Evolutionary conservation across 345 rosid species (phyloP).

Genomic region (Atalantia buxifolia): DNA sequence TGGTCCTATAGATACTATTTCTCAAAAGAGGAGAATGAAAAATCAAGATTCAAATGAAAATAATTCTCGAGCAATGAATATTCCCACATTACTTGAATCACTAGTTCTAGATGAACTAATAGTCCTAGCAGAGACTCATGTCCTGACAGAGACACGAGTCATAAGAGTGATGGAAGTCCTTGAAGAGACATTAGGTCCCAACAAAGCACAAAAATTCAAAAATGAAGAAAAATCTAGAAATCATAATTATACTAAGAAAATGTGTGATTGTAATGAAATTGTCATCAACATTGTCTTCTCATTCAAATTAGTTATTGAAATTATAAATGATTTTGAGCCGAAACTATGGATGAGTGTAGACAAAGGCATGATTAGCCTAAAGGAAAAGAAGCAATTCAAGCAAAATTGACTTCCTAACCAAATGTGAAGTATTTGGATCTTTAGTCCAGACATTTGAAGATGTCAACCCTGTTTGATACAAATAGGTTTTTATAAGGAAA

Average conservation of each 20-base stretch:
- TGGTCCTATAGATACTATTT: too few species aligned
- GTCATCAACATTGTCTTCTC: background rate
- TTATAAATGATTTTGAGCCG: too few species aligned
- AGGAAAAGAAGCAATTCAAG: background rate
- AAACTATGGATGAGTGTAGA: background rate
- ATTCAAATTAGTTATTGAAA: background rate
- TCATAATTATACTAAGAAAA: fast-evolving
- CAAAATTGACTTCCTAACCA: background rate
- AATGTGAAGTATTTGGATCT: background rate
- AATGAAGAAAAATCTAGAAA: background rate
- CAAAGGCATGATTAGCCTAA: background rate
- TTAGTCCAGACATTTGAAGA: background rate
- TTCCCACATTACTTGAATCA: background rate
- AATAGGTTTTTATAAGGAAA: background rate
- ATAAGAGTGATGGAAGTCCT: too few species aligned
- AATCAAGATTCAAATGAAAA: background rate
- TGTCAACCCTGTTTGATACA: background rate
- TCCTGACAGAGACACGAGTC: too few species aligned
- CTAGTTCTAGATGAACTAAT: background rate
- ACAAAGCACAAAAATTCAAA: background rate
- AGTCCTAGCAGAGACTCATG: background rate
- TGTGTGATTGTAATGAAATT: background rate
- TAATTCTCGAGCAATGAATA: background rate
- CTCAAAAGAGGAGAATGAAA: too few species aligned
- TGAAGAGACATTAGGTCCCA: too few species aligned